Evolutionary conservation across 257 asterid genomes (phyloP).

Genomic region (Handroanthus guayacan): DNA sequence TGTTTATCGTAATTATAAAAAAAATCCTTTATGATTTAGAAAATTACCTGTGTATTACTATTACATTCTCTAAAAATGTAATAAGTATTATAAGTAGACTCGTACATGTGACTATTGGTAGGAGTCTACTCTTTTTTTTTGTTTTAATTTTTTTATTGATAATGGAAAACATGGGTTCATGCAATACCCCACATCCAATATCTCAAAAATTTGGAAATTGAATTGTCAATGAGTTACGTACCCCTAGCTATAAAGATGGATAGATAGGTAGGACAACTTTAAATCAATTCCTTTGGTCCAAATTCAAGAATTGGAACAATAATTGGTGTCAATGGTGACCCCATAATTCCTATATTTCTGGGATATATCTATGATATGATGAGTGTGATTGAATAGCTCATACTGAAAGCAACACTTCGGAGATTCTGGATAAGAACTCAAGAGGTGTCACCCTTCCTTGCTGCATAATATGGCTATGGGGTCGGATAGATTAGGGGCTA

Average conservation of each 20-base stretch:
- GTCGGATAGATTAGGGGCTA: not conserved
- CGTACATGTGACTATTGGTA: no score
- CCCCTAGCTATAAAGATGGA: not conserved
- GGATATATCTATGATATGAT: conserved; percentile 4
- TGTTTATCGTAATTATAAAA: no score
- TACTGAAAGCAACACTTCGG: conserved; percentile 35
- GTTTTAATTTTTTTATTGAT: no score
- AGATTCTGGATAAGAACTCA: not conserved
- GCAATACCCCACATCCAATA: not conserved
- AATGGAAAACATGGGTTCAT: no score
- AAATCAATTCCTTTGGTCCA: conserved; percentile 24
- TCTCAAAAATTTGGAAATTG: not conserved
- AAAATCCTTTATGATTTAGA: no score
- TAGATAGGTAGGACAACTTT: not conserved
- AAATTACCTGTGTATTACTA: no score
- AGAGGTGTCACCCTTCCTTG: conserved; percentile 27
- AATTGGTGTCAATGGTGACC: conserved; percentile 34
- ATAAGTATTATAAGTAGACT: no score
- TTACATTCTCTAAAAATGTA: no score
- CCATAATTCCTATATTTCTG: conserved; percentile 31
- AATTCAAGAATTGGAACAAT: conserved; percentile 41
- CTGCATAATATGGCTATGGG: conserved; percentile 38
- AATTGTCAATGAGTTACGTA: not conserved
- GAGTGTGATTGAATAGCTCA: conserved; percentile 7
- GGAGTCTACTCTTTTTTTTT: no score